Evolutionary conservation across 805 yeast genomes (phyloP), one percentile per base, ranked within the genome.

Genomic region (Cyberlindnera saturnus): DNA sequence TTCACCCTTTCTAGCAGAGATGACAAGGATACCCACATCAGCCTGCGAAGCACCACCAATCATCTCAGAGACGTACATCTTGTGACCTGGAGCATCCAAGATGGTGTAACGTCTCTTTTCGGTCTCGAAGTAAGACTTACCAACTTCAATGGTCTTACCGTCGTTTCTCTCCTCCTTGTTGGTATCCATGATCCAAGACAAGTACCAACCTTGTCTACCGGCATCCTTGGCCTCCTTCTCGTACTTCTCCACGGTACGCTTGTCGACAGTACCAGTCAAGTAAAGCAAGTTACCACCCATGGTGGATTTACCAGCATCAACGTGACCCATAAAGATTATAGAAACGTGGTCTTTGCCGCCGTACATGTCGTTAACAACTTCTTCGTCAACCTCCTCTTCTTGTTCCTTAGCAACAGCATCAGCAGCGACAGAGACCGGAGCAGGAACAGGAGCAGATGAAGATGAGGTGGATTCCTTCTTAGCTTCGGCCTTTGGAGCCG

Each of bases 41-140:
- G 99, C 99, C 73, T 93, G 99, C 37, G 98, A 90, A 16, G 99
- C 99, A 67, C 99, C 99, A 59, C 98, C 98, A 74, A 93, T 93
- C 99, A 93, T 93, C 67, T 89, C 95, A 43, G 97, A 88, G 50
- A 93, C 97, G 64, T 93, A 93, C 88, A 93, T 85, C 73, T 93
- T 93, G 75, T 93, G 99, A 41, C 99, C 99, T 52, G 99, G 99
- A 8, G 99, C 99, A 67, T 93, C 99, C 65, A 93, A 79, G 55
- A 93, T 89, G 36, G 99, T 91, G 73, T 93, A 93, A 68, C 98
- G 83, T 73, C 99, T 85, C 73, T 87, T 89, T 28, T 90, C 98
- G 46, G 99, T 93, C 74, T 93, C 99, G 59, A 93, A 93, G 60
- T 84, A 89, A 18, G 98, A 95, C 62, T 90, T 89, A 62, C 99